A percentile compares a stretch with the other conserved stretches of the same genome.
Evolutionary conservation across 139 green algal genomes (phyloP).

Genomic region (Protoeuglena noctilucae): DNA sequence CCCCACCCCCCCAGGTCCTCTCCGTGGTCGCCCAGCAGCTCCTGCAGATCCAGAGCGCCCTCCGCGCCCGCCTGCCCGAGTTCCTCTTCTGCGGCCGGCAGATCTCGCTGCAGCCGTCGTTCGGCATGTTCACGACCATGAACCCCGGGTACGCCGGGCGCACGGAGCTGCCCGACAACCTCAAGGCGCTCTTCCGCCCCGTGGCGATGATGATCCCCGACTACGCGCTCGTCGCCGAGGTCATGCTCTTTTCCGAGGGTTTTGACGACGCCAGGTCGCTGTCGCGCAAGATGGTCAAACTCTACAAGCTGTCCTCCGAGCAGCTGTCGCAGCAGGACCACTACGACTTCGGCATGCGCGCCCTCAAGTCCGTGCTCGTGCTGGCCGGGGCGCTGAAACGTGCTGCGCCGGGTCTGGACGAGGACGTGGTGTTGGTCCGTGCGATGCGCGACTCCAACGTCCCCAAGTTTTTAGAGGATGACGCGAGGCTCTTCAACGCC

Average conservation of each 20-base stretch:
- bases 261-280: conserved; percentile 64
- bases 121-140: conserved; percentile 80
- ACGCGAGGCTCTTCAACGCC: conserved; percentile 61
- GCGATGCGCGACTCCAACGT: conserved; percentile 74
- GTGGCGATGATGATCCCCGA: conserved; percentile 80
- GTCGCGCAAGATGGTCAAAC: conserved; percentile 70
- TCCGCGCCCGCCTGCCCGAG: conserved; percentile 33
- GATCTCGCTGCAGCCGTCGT: conserved; percentile 55
- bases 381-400: conserved; percentile 66
- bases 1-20: conserved; percentile 25
- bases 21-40: conserved; percentile 76
- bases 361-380: conserved; percentile 68
- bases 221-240: conserved; percentile 57
- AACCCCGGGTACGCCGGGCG: conserved; percentile 74
- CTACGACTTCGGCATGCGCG: conserved; percentile 76
- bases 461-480: conserved; percentile 67
- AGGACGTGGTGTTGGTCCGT: conserved; percentile 56
- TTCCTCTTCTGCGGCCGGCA: conserved; percentile 74
- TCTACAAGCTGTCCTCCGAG: conserved; percentile 79
- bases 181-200: conserved; percentile 69
- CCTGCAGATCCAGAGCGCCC: conserved; percentile 40
- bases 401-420: conserved; percentile 37
- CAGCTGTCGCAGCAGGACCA: conserved; percentile 71
- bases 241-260: conserved; percentile 68
- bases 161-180: conserved; percentile 67